phyloP scores from a whole-genome alignment of 441 rosid genomes.

The Syzygium malaccense region DNA sequence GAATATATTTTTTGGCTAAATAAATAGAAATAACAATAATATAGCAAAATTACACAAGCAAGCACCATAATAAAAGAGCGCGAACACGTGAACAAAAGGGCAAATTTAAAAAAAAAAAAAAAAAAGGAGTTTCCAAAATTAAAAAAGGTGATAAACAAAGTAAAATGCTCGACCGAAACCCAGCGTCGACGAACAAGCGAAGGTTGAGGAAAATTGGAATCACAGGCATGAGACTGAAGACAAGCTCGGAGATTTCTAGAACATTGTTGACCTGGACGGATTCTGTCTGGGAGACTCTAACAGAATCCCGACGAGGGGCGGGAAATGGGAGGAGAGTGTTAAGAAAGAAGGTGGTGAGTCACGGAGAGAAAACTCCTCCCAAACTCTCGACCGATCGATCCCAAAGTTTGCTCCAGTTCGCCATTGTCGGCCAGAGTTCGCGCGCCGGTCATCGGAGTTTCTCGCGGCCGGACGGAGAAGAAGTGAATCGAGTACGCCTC shows the following conservation, averaged over 20 bases:
- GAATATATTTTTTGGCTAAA: no score
- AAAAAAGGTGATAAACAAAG: no score
- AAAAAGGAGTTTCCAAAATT: no score
- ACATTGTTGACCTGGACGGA: not conserved
- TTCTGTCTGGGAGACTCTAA: no score
- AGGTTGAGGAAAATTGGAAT: not conserved
- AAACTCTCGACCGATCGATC: not conserved
- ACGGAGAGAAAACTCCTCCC: not conserved
- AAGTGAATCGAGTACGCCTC: not conserved
- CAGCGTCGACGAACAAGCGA: not conserved
- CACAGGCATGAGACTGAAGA: not conserved
- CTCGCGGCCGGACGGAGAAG: not conserved
- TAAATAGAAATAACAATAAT: no score
- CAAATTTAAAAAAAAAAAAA: no score
- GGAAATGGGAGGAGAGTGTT: not conserved
- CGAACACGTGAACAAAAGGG: no score
- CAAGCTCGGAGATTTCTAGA: not conserved
- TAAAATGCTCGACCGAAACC: no score
- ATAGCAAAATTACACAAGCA: no score
- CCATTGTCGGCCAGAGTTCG: not conserved
- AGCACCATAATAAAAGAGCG: no score
- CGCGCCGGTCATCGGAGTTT: not conserved
- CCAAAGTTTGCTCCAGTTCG: not conserved
- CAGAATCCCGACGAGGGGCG: not conserved
- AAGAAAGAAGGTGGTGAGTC: not conserved